These are phyloP conservation scores for Crithidia fasciculata DNA, from an alignment of 208 protist species.

Conservation along the genomic window DNA sequence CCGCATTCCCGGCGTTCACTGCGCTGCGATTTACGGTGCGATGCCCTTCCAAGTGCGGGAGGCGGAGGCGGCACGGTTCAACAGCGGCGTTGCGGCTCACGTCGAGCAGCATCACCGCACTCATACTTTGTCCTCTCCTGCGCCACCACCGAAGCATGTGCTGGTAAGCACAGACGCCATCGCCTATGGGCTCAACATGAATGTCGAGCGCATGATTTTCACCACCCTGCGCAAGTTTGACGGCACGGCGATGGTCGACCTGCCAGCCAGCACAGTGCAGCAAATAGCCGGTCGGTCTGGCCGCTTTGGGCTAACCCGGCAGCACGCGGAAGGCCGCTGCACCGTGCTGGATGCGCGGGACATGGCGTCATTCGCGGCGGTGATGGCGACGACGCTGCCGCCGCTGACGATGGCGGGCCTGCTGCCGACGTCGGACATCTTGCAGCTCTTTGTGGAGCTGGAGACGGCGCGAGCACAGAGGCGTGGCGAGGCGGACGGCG, in stretches of 20 bases:
- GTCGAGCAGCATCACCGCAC: not conserved
- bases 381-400: conserved; percentile 23
- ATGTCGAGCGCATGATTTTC: conserved; percentile 92
- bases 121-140: too few relatives aligned
- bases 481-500: not conserved
- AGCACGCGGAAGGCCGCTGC: conserved; percentile 56
- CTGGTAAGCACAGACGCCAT: conserved; percentile 95
- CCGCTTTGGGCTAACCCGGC: conserved; percentile 64
- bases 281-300: conserved; percentile 93
- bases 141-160: conserved; percentile 51
- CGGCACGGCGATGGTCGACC: conserved; percentile 41
- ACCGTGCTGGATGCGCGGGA: conserved; percentile 66
- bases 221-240: conserved; percentile 86
- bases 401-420: conserved; percentile 63
- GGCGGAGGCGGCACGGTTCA: conserved; percentile 84
- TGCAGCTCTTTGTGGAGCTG: conserved; percentile 73
- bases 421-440: conserved; percentile 74
- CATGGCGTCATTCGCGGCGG: conserved; percentile 19
- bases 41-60: conserved; percentile 92
- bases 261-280: conserved; percentile 50
- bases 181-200: conserved; percentile 96
- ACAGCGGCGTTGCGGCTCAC: conserved; percentile 58
- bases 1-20: conserved; percentile 44
- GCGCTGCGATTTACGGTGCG: conserved; percentile 91
- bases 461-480: conserved; percentile 16